Conservation (phyloP, 495 filamentous ascomycete genomes). For the Neurospora sp. region DNA sequence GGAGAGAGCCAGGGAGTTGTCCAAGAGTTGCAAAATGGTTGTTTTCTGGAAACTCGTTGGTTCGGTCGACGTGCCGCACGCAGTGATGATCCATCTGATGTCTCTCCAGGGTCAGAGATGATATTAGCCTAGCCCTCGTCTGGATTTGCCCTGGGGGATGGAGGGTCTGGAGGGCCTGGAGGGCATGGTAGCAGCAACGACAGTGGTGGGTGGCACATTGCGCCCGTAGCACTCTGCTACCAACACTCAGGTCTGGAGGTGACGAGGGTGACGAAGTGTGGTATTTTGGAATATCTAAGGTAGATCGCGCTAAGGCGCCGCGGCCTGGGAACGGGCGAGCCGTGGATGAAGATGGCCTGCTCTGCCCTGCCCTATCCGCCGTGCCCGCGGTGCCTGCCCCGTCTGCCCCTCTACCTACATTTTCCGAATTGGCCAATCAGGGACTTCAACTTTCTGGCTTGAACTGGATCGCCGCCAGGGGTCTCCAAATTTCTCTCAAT, state of each 20-base stretch:
- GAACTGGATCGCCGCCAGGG: not conserved
- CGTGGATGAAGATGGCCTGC: not conserved
- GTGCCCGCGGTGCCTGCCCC: not conserved
- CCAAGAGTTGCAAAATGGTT: not conserved
- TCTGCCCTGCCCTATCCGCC: not conserved
- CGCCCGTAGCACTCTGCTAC: not conserved
- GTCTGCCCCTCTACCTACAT: not conserved
- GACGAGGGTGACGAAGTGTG: not conserved
- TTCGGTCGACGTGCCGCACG: not conserved
- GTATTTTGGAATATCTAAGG: not conserved
- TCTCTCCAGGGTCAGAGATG: not conserved
- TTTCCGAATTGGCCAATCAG: not conserved
- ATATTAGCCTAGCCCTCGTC: not conserved
- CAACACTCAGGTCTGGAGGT: not conserved
- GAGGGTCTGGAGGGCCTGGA: not conserved
- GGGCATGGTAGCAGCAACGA: not conserved
- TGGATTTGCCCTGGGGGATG: not conserved
- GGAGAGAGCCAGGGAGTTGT: not conserved
- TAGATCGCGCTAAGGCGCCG: not conserved
- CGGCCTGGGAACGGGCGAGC: not conserved
- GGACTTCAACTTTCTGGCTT: not conserved
- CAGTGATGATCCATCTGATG: not conserved
- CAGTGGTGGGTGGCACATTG: not conserved
- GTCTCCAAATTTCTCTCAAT: not conserved
- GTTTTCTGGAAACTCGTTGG: not conserved